A percentile compares a stretch with the other conserved stretches of the same genome.
Conservation (phyloP, 2,329 filamentous ascomycete species). For the Phyllosticta citribraziliensis region DNA sequence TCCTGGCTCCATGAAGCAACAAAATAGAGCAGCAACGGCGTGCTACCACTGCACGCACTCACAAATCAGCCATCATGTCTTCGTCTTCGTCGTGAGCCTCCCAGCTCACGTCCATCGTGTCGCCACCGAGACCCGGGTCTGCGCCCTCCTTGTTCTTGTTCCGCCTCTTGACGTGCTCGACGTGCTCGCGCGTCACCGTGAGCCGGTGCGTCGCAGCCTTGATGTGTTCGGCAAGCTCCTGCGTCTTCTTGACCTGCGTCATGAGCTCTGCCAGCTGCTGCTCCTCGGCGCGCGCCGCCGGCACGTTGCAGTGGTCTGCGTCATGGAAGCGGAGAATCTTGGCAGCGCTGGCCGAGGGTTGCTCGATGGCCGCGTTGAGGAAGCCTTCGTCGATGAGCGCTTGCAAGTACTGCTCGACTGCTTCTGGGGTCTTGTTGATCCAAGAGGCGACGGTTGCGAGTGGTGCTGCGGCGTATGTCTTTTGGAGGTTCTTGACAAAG, state of each 20-base stretch:
- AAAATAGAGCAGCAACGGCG: not conserved
- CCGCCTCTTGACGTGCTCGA: constrained; percentile 42
- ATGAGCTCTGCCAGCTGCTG: constrained; percentile 36
- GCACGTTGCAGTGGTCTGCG: constrained; percentile 25
- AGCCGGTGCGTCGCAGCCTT: constrained; percentile 46
- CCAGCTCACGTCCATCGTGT: constrained; percentile 29
- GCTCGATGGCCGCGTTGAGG: constrained; percentile 42
- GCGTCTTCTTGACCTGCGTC: constrained; percentile 41
- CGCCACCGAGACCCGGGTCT: constrained; percentile 18
- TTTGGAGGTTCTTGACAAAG: constrained; percentile 62
- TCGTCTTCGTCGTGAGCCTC: constrained; percentile 27
- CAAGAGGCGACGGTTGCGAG: constrained; percentile 44
- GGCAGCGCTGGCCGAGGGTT: constrained; percentile 26
- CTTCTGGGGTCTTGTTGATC: constrained; percentile 40
- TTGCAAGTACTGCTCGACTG: constrained; percentile 43
- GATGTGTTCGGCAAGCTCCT: constrained; percentile 41
- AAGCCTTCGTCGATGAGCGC: constrained; percentile 43
- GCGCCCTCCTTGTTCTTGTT: constrained; percentile 32
- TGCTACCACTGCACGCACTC: constrained; percentile 12
- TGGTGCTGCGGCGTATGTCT: constrained; percentile 58
- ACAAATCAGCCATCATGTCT: constrained; percentile 30
- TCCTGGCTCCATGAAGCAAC: not conserved
- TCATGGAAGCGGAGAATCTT: constrained; percentile 46
- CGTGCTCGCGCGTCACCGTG: constrained; percentile 49
- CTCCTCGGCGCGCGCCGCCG: constrained; percentile 29